Evolutionary conservation across 2,329 filamentous ascomycete genomes (phyloP), one percentile per base, ranked within the genome.

Genomic region (Fulvia fulva): DNA sequence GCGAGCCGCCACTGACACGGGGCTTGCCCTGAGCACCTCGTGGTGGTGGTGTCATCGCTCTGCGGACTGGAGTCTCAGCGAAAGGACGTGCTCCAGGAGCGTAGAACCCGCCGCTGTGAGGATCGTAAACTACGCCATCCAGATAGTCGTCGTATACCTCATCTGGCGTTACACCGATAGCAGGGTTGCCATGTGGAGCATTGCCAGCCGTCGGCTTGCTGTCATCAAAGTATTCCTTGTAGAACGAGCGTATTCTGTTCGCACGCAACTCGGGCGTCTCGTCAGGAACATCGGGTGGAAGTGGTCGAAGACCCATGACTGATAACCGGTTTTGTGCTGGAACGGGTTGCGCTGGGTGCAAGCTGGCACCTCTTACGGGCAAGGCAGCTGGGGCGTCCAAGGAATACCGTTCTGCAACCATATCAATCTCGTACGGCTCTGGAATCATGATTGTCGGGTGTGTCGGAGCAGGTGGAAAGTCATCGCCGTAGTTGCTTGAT

Each of bases 161-260:
- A 68, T 92, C 89, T 62, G 47, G 23, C 16, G 47, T 50, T 6
- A 26, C 22, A 50, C 47, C 47, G n/a, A 89, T 87, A 73, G 92
- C 69, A 25, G 68, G 63, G 19, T 32, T 61, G 68, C 26, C 62
- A n/a, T n/a, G n/a, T n/a, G n/a, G n/a, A n/a, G n/a, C n/a, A n/a
- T n/a, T n/a, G n/a, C n/a, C n/a, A n/a, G n/a, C n/a, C 51, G 4
- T 61, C 68, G 12, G 72, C 1, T 86, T 89, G 59, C 80, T 85
- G 44, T 97, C 93, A 65, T 97, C 94, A 68, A 99, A 99, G 78
- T 99, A 99, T 73, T 99, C 94, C 78, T 97, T 97, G 80, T 99
- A 99, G 79, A 99, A 99, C 3, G 94, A 99, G 73, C 94, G 85
- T 66, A 99, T 99, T 58, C 94, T 87, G 79, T 97, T 97, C 63